Evolutionary conservation across 73 alveolate genomes (phyloP), one percentile per base, ranked within the genome.

Genomic region (Paramecium octaurelia): DNA sequence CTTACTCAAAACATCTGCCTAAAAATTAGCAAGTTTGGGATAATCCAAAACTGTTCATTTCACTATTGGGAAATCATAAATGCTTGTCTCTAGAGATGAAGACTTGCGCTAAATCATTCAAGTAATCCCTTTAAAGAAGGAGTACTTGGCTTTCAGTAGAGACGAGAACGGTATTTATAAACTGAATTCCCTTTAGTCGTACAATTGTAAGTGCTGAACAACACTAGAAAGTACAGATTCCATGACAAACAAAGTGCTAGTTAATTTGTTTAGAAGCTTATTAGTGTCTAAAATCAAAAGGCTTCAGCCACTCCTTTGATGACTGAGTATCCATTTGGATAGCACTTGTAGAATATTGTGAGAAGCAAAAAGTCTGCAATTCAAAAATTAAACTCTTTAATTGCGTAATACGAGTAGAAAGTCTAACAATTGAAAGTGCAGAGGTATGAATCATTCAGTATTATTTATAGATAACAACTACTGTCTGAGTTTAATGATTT

Each of bases 221-320:
- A 80, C 24, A 80, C 91, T 20, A 6, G 91, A 48, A 80, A 80
- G 23, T 80, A 80, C 50, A 80, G 91, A 80, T 80, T 80, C 24
- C 91, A 80, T 24, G 91, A 80, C 48, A 80, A 80, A 80, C 14
- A 80, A 80, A 44, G 57, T 44, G 91, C 91, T 7, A 80, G 91
- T 80, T 80, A 18, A 42, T 80, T 80, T 80, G 91, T 80, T 43
- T 44, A 80, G 14, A 80, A 80, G 16, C 34, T 80, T 10, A 80
- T 80, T 44, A 80, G 91, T 23, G 73, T 80, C 4, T 80, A 80
- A 80, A 80, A 80, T 80, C 48, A 80, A 24, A 80, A 80, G 16
- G 91, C 91, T 23, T 80, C 31, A 44, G 91, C 91, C 3, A 34
- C 43, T 10, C 76, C 91, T 31, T 35, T 80, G 14, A 24, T 16